Evolutionary conservation across 441 rosid genomes (phyloP).

Genomic region (Eruca vesicaria): DNA sequence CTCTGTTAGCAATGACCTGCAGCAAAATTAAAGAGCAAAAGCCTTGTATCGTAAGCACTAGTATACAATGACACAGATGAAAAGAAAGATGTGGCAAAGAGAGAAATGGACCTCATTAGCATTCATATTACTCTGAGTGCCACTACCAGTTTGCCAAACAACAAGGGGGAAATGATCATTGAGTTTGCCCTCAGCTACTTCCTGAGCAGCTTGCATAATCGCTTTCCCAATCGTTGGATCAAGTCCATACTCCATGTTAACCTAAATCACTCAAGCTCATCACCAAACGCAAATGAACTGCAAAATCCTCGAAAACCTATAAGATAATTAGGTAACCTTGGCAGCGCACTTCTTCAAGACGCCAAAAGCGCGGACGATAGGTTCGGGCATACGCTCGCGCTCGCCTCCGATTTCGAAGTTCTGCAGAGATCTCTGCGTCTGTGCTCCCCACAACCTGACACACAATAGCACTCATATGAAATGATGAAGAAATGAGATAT

Average conservation of each 20-base stretch:
- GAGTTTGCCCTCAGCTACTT: slow-evolving; percentile 89
- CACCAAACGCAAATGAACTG: background rate
- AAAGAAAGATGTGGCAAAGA: background rate
- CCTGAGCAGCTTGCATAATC: slow-evolving; percentile 88
- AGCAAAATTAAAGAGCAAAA: background rate
- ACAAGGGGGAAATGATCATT: slow-evolving; percentile 92
- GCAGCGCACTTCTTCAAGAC: slow-evolving; percentile 90
- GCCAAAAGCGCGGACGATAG: slow-evolving; percentile 89
- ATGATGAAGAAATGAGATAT: background rate
- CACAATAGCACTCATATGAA: background rate
- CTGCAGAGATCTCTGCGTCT: slow-evolving; percentile 91
- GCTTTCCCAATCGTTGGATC: slow-evolving; percentile 85
- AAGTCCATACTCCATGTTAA: slow-evolving; percentile 90
- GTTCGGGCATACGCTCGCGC: slow-evolving; percentile 92
- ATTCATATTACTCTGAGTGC: slow-evolving; percentile 99
- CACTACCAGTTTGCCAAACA: slow-evolving; percentile 99
- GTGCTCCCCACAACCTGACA: slow-evolving; percentile 91
- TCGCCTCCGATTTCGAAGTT: slow-evolving; percentile 93
- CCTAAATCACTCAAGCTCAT: slow-evolving; percentile 39
- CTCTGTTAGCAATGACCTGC: slow-evolving; percentile 97
- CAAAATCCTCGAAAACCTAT: background rate
- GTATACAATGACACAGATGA: background rate
- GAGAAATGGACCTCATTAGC: slow-evolving; percentile 66
- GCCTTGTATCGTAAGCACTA: background rate
- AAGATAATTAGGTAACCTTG: slow-evolving; percentile 45